Evolutionary conservation across 345 rosid genomes (phyloP), one percentile per base, ranked within the genome.

Genomic region (Angophora floribunda): DNA sequence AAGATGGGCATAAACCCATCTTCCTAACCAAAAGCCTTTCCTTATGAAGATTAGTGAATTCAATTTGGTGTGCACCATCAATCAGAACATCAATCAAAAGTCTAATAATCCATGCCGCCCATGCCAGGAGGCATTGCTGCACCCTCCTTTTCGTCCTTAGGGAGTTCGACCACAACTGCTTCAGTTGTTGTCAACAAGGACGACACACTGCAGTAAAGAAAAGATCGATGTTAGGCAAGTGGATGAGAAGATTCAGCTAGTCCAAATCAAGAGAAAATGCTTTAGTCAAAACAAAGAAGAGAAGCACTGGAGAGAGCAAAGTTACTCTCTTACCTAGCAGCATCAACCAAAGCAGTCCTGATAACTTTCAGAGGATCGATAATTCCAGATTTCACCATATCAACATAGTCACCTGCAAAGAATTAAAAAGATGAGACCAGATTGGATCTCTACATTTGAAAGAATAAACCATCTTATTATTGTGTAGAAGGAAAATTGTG

Each of bases 141-240:
- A 45, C 91, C 93, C 41, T 93, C 96, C 89, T 91, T 94, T 87
- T 96, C 98, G 14, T 97, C 98, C 92, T 94, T 94, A 11, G 99
- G 97, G 86, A 96, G 97, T 87, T 97, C 99, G 30, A 92, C 92
- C 80, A 96, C 96, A 51, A 97, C 92, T 16, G 99, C 99, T 91
- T 97, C 99, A 4, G 98, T 97, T 2, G 99, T 97, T 8, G 99
- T 97, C 97, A 96, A 94, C 95, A 97, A 93, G 7, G 99, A 96
- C 6, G 97, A 95, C 8, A 97, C 97, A 87, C 99, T 97, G 96
- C 89, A 91, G 9, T 53, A 50, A n/a, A 80, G 50, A 7, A 26
- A 36, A 51, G 16, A 89, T 32, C 10, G 52, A 75, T n/a, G 3
- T 49, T 44, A 26, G 82, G 49, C 82, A 75, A 75, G 82, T 36